phyloP scores from a whole-genome alignment of 164 flowering plant species.

The Vitis cinerea region DNA sequence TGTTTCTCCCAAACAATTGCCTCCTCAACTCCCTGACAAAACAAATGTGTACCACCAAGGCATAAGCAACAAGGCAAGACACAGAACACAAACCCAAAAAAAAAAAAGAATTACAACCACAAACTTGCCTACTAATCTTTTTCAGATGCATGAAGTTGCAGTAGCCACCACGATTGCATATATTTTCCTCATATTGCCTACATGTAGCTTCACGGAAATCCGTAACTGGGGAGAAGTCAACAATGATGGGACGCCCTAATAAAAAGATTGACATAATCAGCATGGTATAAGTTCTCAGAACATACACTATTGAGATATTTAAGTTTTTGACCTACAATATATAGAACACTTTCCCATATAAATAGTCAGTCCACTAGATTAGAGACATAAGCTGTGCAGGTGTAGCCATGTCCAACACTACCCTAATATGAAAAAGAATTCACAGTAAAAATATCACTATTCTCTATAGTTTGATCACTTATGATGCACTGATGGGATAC shows the following conservation, averaged over 20 bases:
- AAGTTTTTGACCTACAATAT: too few relatives aligned
- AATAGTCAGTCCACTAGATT: too few relatives aligned
- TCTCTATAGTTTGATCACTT: too few relatives aligned
- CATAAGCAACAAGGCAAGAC: not conserved
- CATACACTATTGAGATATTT: not conserved
- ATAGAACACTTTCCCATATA: too few relatives aligned
- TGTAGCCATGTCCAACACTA: too few relatives aligned
- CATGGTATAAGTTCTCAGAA: too few relatives aligned
- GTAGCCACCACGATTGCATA: slow-evolving; percentile 39
- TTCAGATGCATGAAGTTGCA: slow-evolving; percentile 44
- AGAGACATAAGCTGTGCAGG: too few relatives aligned
- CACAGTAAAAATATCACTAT: too few relatives aligned
- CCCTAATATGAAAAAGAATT: too few relatives aligned
- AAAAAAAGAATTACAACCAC: not conserved
- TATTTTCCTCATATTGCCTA: slow-evolving; percentile 37
- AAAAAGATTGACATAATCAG: too few relatives aligned
- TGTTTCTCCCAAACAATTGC: slow-evolving; percentile 27
- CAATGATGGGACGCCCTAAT: slow-evolving; percentile 40
- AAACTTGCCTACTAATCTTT: slow-evolving; percentile 30
- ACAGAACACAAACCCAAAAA: not conserved
- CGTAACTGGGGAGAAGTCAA: slow-evolving; percentile 40
- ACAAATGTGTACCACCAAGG: not conserved
- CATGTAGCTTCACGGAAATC: slow-evolving; percentile 45
- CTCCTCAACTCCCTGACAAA: slow-evolving; percentile 29
- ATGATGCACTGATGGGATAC: too few relatives aligned